phyloP scores from a whole-genome alignment of 116 monocot species.

The Cymodocea nodosa region DNA sequence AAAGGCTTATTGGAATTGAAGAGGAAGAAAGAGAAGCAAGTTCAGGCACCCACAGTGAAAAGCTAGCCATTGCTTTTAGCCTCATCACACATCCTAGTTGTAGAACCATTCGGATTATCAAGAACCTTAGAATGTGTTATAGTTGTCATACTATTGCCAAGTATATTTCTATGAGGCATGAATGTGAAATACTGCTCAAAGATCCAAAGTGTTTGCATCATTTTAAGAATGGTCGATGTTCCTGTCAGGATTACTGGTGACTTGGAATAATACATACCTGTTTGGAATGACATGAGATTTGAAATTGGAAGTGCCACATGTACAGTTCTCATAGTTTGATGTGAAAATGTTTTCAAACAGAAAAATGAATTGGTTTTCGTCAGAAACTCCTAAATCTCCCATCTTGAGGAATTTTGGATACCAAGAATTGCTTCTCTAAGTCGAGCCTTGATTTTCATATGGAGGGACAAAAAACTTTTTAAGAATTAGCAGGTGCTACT shows the following conservation, averaged over 20 bases:
- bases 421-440: no score
- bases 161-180: conserved; percentile 32
- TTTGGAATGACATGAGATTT: neutral
- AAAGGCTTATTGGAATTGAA: conserved; percentile 19
- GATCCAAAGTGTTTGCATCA: conserved; percentile 70
- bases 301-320: neutral
- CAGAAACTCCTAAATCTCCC: no score
- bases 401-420: no score
- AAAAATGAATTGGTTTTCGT: no score
- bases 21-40: conserved; percentile 44
- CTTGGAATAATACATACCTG: neutral
- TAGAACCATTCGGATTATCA: conserved; percentile 45
- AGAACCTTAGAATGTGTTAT: conserved; percentile 51
- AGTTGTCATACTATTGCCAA: conserved; percentile 51
- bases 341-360: no score
- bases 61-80: conserved; percentile 47
- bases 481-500: no score
- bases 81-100: conserved; percentile 16
- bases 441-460: no score
- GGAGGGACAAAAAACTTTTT: no score
- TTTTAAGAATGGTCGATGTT: conserved; percentile 68
- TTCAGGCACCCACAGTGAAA: conserved; percentile 48
- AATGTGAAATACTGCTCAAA: conserved; percentile 53
- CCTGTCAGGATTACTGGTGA: conserved; percentile 74
- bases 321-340: neutral